A percentile compares a stretch with the other conserved stretches of the same genome.
Conservation (phyloP, 768 basidiomycete genomes). For the Lactifluus volemus region DNA sequence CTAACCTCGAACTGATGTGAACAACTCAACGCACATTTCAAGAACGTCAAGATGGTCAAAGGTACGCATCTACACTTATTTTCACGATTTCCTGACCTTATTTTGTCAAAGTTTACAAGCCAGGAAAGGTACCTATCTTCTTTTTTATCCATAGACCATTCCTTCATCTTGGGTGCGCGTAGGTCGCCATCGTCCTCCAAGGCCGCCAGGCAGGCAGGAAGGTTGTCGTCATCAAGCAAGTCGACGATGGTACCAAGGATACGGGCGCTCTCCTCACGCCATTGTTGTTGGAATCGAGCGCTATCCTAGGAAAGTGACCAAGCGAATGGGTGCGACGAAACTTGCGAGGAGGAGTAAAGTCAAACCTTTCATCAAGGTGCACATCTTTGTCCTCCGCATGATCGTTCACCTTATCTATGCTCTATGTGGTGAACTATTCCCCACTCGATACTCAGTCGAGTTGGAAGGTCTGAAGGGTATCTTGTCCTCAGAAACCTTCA, state of each 20-base stretch:
- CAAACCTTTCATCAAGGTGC: constrained; percentile 99
- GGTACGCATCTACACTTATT: constrained; percentile 11
- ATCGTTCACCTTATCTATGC: background rate
- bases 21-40: background rate
- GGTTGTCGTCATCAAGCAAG: constrained; percentile 97
- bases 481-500: constrained; percentile 85
- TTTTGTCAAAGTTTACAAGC: constrained; percentile 68
- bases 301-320: constrained; percentile 96
- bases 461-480: constrained; percentile 89
- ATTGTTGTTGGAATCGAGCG: constrained; percentile 98
- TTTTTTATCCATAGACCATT: background rate
- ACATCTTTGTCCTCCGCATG: constrained; percentile 19
- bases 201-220: constrained; percentile 99
- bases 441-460: constrained; percentile 97
- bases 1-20: background rate
- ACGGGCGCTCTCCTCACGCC: constrained; percentile 95
- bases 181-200: constrained; percentile 96
- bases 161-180: constrained; percentile 4
- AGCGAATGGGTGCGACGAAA: constrained; percentile 96
- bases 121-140: constrained; percentile 63
- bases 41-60: constrained; percentile 25
- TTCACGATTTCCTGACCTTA: background rate
- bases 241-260: constrained; percentile 97
- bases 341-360: constrained; percentile 88
- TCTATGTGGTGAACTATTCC: constrained; percentile 94